These are phyloP conservation scores for Aspergillus hancockii DNA, from an alignment of 495 filamentous ascomycete species.

Conservation along the genomic window DNA sequence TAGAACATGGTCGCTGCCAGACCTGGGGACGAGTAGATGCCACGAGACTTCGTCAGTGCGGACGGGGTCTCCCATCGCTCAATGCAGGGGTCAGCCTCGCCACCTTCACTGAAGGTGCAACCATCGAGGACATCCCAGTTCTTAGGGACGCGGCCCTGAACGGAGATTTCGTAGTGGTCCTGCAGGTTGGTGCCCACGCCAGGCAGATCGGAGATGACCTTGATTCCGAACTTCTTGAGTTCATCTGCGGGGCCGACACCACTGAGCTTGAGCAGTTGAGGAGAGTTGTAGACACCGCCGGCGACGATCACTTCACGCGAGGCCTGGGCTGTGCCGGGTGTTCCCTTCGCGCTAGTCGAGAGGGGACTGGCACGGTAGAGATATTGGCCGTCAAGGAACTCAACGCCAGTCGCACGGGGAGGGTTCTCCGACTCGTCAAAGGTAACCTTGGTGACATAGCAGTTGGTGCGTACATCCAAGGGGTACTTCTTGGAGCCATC, in stretches of 20 bases:
- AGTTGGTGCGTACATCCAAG: slow-evolving; percentile 60
- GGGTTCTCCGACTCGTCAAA: slow-evolving; percentile 47
- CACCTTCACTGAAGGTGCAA: slow-evolving; percentile 43
- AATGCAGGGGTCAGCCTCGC: slow-evolving; percentile 47
- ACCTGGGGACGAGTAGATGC: slow-evolving; percentile 52
- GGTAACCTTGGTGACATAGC: slow-evolving; percentile 59
- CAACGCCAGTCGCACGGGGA: slow-evolving; percentile 60
- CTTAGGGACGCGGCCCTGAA: slow-evolving; percentile 44
- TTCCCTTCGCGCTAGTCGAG: slow-evolving; percentile 33
- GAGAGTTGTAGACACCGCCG: slow-evolving; percentile 61
- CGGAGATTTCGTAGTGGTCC: slow-evolving; percentile 59
- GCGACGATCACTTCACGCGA: slow-evolving; percentile 61
- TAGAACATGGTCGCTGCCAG: slow-evolving; percentile 48
- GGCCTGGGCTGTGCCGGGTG: slow-evolving; percentile 45
- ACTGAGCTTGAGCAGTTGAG: slow-evolving; percentile 63
- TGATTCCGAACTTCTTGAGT: slow-evolving; percentile 49
- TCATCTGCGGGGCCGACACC: slow-evolving; percentile 58
- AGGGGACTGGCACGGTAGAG: slow-evolving; percentile 62
- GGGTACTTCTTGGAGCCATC: slow-evolving; percentile 58
- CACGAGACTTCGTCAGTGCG: slow-evolving; percentile 34
- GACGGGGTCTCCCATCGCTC: slow-evolving; percentile 42
- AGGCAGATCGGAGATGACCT: slow-evolving; percentile 53
- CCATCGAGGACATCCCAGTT: slow-evolving; percentile 43
- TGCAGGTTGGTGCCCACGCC: slow-evolving; percentile 69
- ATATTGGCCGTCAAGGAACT: slow-evolving; percentile 59